Evolutionary conservation across 768 basidiomycete species (phyloP), one percentile per base, ranked within the genome.

Genomic region (Neoboletus brunneissimus): DNA sequence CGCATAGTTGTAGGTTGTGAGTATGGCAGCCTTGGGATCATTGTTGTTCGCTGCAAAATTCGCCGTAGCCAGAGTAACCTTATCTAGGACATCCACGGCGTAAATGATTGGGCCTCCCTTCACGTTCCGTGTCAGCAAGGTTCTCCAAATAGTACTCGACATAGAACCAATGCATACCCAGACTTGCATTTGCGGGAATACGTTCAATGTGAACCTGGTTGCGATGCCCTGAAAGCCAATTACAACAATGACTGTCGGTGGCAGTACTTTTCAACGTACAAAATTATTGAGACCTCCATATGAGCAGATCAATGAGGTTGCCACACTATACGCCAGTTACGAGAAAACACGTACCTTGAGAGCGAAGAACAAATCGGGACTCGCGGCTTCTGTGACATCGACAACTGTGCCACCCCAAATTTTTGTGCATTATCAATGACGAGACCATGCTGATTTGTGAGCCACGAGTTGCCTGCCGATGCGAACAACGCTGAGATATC

Each of bases 241-340:
- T 15, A 52, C 8, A 9, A 40, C 11, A 40, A 25, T 9, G 5
- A 34, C 31, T 5, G 3, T 20, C 10, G 44, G 5, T 5, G 16
- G 22, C 25, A 53, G 9, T 4, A 13, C 25, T 13, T 47, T 25
- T 15, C n/a, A 27, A 43, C 67, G 13, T 46, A 78, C 78, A 57
- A 83, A 86, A 61, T 87, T 87, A 58, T 87, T 85, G 57, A 76
- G 68, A 13, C 84, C 83, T 32, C 86, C 85, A 80, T 85, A 48
- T 7, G 9, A 27, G 34, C 11, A 22, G 20, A 53, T 51, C 3
- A 53, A 51, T 18, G 18, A 55, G 9, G 8, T 29, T 23, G 32
- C 23, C 6, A 1, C 8, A 5, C 2, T n/a, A 45, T 40, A 22
- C 2, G 25, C 27, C 18, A 13, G 20, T 47, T 20, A 5, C 18